Percentiles rank a stretch among this genome's conserved stretches.
Evolutionary conservation across 2,329 filamentous ascomycete genomes (phyloP).

Genomic region (Diplodia scrobiculata): DNA sequence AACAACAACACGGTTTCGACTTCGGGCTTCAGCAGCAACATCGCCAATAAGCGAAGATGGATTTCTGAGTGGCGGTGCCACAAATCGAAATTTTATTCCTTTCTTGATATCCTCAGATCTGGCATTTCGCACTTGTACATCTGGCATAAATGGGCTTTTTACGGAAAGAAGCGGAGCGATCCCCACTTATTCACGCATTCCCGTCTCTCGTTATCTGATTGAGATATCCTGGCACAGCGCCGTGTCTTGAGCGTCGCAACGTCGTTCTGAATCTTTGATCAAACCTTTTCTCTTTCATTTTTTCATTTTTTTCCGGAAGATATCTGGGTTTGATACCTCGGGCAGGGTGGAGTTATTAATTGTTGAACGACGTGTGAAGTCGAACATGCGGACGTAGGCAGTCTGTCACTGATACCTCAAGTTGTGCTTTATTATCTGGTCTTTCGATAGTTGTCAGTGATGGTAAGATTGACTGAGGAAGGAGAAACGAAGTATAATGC

Average conservation of each 20-base stretch:
- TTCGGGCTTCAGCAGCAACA: slow-evolving; percentile 36
- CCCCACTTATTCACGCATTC: slow-evolving; percentile 16
- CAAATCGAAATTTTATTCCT: neutral
- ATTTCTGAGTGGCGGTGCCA: neutral
- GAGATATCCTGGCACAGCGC: slow-evolving; percentile 18
- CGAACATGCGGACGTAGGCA: neutral
- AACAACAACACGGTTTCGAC: slow-evolving; percentile 42
- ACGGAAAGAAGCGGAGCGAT: slow-evolving; percentile 14
- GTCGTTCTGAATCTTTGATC: neutral
- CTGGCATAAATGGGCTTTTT: slow-evolving; percentile 12
- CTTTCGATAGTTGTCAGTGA: neutral
- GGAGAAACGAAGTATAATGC: neutral
- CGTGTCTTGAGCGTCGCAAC: neutral
- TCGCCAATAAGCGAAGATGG: neutral
- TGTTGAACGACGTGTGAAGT: neutral
- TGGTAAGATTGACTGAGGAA: neutral
- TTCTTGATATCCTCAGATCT: slow-evolving; percentile 6
- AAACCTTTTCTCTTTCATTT: neutral
- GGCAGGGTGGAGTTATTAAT: slow-evolving; percentile 8
- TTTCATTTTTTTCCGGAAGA: neutral
- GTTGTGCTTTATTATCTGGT: neutral
- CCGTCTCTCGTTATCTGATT: slow-evolving; percentile 19
- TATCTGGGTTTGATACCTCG: slow-evolving; percentile 21
- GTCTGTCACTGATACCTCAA: slow-evolving; percentile 22
- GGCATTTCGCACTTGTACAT: slow-evolving; percentile 11